Evolutionary conservation across 768 basidiomycete species (phyloP).

Genomic region (Suillus subalutaceus): DNA sequence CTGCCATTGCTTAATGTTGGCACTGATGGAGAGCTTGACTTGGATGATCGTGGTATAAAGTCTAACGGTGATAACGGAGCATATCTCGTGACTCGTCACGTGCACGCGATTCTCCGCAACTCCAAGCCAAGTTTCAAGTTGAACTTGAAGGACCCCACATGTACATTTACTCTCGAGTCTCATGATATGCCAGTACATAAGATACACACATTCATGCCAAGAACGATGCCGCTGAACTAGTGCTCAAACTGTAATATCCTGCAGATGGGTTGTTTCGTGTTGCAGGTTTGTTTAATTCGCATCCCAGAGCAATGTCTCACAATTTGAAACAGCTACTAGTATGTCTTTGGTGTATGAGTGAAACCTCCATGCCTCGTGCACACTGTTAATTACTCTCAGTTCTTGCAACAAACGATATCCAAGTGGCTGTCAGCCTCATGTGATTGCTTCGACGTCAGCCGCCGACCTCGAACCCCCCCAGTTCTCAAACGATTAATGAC

Average conservation of each 20-base stretch:
- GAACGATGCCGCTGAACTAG: background rate
- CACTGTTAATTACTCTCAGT: background rate
- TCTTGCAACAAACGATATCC: background rate
- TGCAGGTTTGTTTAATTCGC: background rate
- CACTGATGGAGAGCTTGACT: constrained; percentile 1
- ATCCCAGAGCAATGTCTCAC: background rate
- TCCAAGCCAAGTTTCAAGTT: no score
- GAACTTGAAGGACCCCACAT: no score
- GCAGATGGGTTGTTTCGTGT: background rate
- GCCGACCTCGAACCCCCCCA: background rate
- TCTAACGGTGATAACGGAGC: no score
- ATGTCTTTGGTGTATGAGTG: background rate
- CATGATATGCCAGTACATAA: no score
- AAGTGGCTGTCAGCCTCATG: background rate
- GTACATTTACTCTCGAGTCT: no score
- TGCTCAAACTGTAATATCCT: background rate
- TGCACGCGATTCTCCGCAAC: background rate
- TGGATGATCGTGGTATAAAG: background rate
- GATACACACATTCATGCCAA: background rate
- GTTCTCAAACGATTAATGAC: background rate
- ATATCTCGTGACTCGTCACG: background rate
- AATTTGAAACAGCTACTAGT: background rate
- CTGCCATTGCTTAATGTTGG: constrained; percentile 18
- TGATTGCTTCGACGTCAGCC: background rate
- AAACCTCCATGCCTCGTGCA: background rate